These are phyloP conservation scores for Nicotiana obtusifolia DNA, from an alignment of 257 asterid genomes.

Conservation along the genomic window DNA sequence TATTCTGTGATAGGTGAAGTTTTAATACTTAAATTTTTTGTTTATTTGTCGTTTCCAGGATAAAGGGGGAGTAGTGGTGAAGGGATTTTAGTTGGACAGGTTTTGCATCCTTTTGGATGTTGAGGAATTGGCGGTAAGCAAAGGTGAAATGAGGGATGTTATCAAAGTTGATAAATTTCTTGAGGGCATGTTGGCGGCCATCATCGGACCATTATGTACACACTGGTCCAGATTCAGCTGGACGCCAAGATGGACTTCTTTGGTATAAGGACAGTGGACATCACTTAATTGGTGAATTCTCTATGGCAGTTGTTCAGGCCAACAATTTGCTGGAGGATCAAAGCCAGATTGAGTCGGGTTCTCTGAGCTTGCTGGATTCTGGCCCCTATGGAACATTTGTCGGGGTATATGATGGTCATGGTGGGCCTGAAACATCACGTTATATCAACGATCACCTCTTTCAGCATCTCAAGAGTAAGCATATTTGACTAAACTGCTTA, in stretches of 20 bases:
- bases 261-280: constrained; percentile 44
- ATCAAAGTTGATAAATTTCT: constrained; percentile 44
- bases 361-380: constrained; percentile 39
- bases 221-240: constrained; percentile 36
- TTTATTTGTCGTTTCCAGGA: constrained; percentile 9
- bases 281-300: constrained; percentile 45
- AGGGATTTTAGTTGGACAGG: neutral
- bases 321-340: constrained; percentile 52
- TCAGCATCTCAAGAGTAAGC: constrained; percentile 38
- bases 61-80: constrained; percentile 6
- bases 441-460: constrained; percentile 37
- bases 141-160: constrained; percentile 62
- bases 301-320: constrained; percentile 55
- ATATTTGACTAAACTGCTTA: neutral
- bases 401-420: constrained; percentile 54
- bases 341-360: constrained; percentile 50
- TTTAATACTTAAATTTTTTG: neutral
- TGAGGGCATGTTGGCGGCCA: constrained; percentile 44
- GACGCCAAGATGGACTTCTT: constrained; percentile 46
- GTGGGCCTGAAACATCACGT: constrained; percentile 54
- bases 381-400: constrained; percentile 48
- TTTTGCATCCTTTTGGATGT: constrained; percentile 51
- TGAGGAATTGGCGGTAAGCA: constrained; percentile 30
- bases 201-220: constrained; percentile 24
- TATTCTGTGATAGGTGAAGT: constrained; percentile 2